Conservation (phyloP, 768 basidiomycete species). For the Panaeolus cyanescens region DNA sequence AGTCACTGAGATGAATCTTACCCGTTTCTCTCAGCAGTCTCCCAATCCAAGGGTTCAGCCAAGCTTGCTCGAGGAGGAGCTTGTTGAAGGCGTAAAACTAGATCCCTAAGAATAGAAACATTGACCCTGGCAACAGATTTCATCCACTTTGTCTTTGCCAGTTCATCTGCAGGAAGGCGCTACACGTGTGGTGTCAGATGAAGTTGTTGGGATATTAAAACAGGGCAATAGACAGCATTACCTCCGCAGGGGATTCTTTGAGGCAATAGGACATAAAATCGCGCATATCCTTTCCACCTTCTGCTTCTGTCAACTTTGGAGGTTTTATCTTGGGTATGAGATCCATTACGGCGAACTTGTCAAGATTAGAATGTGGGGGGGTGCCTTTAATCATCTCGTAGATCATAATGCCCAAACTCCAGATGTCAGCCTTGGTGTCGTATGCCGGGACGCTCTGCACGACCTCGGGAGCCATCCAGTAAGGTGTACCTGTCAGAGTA, state of each 20-base stretch:
- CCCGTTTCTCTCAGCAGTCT: conserved; percentile 65
- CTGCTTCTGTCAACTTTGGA: conserved; percentile 73
- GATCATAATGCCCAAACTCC: conserved; percentile 95
- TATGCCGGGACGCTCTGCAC: conserved; percentile 88
- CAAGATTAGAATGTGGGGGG: conserved; percentile 89
- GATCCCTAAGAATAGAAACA: conserved; percentile 73
- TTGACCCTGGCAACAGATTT: conserved; percentile 69
- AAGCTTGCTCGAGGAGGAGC: conserved; percentile 80
- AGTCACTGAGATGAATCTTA: conserved; percentile 23
- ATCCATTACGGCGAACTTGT: conserved; percentile 84
- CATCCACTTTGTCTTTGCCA: conserved; percentile 89
- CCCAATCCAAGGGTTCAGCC: conserved; percentile 72
- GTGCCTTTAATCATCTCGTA: conserved; percentile 98
- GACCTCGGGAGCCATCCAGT: conserved; percentile 99
- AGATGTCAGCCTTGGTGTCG: conserved; percentile 97
- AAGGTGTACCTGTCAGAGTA: conserved; percentile 95
- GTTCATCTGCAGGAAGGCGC: conserved; percentile 89
- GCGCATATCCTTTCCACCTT: conserved; percentile 82
- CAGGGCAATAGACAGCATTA: conserved; percentile 26
- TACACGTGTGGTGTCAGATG: conserved; percentile 28
- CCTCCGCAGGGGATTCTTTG: conserved; percentile 78
- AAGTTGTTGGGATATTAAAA: conserved; percentile 7
- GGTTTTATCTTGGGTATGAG: conserved; percentile 86
- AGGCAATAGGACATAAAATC: conserved; percentile 87
- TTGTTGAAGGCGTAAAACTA: conserved; percentile 76